Base-by-base conservation (phyloP, 139 green algal genomes). In the Volvox reticuliferus region DNA sequence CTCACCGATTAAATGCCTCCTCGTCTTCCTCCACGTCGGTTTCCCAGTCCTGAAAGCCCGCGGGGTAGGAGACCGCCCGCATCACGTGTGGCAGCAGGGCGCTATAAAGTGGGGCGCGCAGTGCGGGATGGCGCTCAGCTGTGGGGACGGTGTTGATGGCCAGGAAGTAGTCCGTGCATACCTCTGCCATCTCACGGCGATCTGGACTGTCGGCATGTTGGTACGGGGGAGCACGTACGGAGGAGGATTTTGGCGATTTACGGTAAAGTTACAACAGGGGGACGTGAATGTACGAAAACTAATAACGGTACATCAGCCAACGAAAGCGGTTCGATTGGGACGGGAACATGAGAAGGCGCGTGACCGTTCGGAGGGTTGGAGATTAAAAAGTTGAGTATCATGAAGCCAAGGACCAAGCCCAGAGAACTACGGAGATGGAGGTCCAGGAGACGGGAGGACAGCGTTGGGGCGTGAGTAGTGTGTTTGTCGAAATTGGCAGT, bases 131-230 rank as follows among this genome's bases (percentile, higher is more conserved):
- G 20, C 96, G 93, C 87, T 94, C 69, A 1, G 76, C 84, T 73
- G 94, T 65, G 0, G 92, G 89, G 30, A 97, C 91, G 1, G 91
- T 94, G 91, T 98, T 97, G 76, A 96, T 67, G 83, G 92, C 92
- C 6, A 96, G 76, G 36, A 97, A 95, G 92, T 94, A 97, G 37
- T 97, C 96, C 1, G 93, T 13, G 1, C 79, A 84, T 36, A 69
- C 79, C 73, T 96, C 90, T n/a, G 87, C 77, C 62, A 94, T 32
- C 12, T 26, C 24, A 21, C 71, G 79, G n/a, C 82, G 73, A 26
- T 19, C 50, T 16, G 32, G 68, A 65, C 62, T 94, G 75, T 16
- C 79, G 19, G 61, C n/a, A 79, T 16, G 67, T 35, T 32, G 37
- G 44, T 50, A 33, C 22, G 14, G 79, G 44, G 22, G 36, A 28